Evolutionary conservation across 2,329 filamentous ascomycete genomes (phyloP), one percentile per base, ranked within the genome.

Genomic region (Cucurbitaria berberidis): DNA sequence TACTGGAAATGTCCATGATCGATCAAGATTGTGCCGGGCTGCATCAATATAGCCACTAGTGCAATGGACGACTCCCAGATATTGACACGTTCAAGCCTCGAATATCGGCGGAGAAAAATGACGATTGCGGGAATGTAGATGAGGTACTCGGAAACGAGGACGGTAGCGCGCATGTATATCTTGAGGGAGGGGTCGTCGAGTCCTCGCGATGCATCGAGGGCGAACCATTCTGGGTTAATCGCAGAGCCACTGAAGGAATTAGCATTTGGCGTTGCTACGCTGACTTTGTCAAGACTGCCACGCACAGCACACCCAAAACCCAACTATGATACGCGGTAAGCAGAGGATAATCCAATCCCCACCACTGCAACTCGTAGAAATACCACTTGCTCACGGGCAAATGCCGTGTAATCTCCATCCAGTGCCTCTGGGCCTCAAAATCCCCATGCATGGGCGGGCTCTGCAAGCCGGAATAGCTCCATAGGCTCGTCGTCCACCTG

Each of bases 241-340:
- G 87, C 74, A 46, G 86, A 82, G 45, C 95, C 95, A 64, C 84
- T 86, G 57, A 8, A 36, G 18, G 7, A 11, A 45, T 58, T 50
- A 51, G 41, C 18, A 48, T 21, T 7, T 39, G 19, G 18, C 36
- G 24, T 34, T 21, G 9, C 16, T n/a, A 36, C 34, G 18, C 22
- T 9, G 8, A n/a, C 13, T 13, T 5, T n/a, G 10, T 10, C 32
- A 35, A 16, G 26, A 19, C 5, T 29, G 24, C 2, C 26, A 72
- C 82, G 60, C 78, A 86, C 80, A 97, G 84, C 76, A 89, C 89
- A 59, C 95, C 95, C 56, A 96, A 79, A n/a, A 95, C 71, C 93
- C 93, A 98, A 80, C 93, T 97, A 76, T 99, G 95, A 77, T 99
- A 99, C 45, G 95, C 96, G 47, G 95, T 99, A 77, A 99, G 84